Base-by-base conservation (phyloP, 495 filamentous ascomycete species). In the Xylaria nigripes region DNA sequence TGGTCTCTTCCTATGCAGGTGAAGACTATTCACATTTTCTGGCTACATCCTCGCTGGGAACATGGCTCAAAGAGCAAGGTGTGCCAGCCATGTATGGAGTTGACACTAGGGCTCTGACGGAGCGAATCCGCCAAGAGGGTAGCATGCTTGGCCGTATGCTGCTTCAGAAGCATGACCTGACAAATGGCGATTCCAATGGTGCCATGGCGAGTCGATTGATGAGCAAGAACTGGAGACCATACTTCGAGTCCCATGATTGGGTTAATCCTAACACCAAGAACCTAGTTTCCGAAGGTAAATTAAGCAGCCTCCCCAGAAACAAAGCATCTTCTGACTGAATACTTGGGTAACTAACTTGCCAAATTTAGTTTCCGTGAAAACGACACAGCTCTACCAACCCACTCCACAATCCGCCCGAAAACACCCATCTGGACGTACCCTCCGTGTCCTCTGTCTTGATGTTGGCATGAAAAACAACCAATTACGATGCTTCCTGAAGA, bases 401-500 rank as follows among this genome's bases (percentile, higher is more conserved):
- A 73, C 77, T 23, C 76, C 76, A 15, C 73, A 78, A 34, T 70
- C 77, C 51, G 76, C 69, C 53, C 82, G 87, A 41, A 86, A 87
- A 65, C 90, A 96, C 69, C 86, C 89, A 13, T 92, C 89, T 22
- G 92, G 93, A 24, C 86, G 90, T 47, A 75, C 83, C 40, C 74
- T 96, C 48, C 87, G 90, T 58, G 83, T 98, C 43, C 76, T 98
- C 27, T 95, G 89, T 65, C 77, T 98, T 52, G 93, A 98, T 72
- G 92, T 98, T 51, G 93, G 93, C 60, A 80, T 96, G 74, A 98
- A 98, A 70, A 95, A 86, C 73, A 98, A 96, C 72, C 93, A 98
- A 75, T 77, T 98, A 44, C 80, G 93, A 54, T 98, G 93, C 73
- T 81, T 98, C 47, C 77, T 98, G 38, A 82, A 79, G 50, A 82